These are phyloP conservation scores for Pulveroboletus sp. DNA, from an alignment of 768 basidiomycete genomes.

Conservation along the genomic window DNA sequence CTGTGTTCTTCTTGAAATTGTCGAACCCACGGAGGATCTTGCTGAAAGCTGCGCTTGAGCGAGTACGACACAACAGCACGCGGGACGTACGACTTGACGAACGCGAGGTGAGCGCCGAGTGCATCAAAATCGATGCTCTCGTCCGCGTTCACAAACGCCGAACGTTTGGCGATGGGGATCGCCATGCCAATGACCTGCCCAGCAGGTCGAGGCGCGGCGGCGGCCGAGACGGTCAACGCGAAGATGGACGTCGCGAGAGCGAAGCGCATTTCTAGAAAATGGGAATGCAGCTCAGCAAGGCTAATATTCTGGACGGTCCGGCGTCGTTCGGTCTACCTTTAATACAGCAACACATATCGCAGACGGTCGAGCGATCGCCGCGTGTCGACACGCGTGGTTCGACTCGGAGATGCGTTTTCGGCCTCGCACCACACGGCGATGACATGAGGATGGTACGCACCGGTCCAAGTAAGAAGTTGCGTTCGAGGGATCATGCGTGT, in stretches of 20 bases:
- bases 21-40: constrained; percentile 2
- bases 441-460: too few species aligned
- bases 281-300: neutral
- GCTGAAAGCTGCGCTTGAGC: neutral
- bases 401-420: neutral
- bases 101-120: constrained; percentile 7
- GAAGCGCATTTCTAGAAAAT: constrained; percentile 8
- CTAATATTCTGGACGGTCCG: neutral
- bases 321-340: neutral
- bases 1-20: constrained; percentile 10
- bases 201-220: constrained; percentile 7
- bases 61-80: neutral
- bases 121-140: constrained; percentile 2
- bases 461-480: neutral
- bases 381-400: neutral
- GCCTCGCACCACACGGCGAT: neutral
- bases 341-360: neutral
- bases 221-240: constrained; percentile 2
- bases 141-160: constrained; percentile 4
- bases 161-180: constrained; percentile 11
- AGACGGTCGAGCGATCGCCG: too few species aligned
- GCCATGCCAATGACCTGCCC: neutral
- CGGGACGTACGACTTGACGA: constrained; percentile 8
- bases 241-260: constrained; percentile 1
- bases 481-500: neutral